Evolutionary conservation across 2,329 filamentous ascomycete species (phyloP), one percentile per base, ranked within the genome.

Genomic region (Monosporascus sp.): DNA sequence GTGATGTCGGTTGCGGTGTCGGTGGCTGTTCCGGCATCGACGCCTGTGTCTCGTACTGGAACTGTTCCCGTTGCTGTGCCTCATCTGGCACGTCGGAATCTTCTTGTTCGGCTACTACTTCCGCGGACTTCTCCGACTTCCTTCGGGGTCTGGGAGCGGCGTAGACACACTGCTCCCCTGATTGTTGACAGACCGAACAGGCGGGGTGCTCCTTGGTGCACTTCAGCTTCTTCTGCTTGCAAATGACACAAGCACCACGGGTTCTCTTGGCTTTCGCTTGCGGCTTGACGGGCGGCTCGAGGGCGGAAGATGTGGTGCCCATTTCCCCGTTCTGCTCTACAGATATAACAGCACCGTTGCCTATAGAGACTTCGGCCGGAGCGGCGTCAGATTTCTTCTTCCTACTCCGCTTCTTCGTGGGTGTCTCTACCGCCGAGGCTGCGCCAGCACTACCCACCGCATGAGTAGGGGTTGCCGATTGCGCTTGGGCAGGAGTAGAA

Each of bases 141-240:
- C 59, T 63, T 11, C 65, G 61, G 38, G 65, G 58, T 20, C 60
- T 66, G 2, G 64, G 61, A 0, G 63, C 59, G n/a, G 61, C 49
- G 48, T 69, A 69, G 31, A 65, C 44, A 47, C 66, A 69, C 24
- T 62, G 52, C 20, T 65, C 54, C 5, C 56, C 60, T 5, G 56
- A 56, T 17, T 60, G 51, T 39, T 54, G 27, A 45, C 69, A 72
- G 20, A 65, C 52, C 15, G 60, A 59, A 51, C 69, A 72, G 36
- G 57, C 59, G 5, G 69, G 69, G 48, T 70, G 67, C 41, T 65
- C 62, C 53, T 70, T 71, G 22, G 66, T 65, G 52, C 69, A 72
- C 60, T 67, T 64, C 2, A 51, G 52, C 22, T 65, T 66, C 38
- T 59, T 63, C 17, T 58, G 50, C 42, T 58, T 68, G 55, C 69